Evolutionary conservation across 2,329 filamentous ascomycete genomes (phyloP).

Genomic region (Scytalidium sp.): DNA sequence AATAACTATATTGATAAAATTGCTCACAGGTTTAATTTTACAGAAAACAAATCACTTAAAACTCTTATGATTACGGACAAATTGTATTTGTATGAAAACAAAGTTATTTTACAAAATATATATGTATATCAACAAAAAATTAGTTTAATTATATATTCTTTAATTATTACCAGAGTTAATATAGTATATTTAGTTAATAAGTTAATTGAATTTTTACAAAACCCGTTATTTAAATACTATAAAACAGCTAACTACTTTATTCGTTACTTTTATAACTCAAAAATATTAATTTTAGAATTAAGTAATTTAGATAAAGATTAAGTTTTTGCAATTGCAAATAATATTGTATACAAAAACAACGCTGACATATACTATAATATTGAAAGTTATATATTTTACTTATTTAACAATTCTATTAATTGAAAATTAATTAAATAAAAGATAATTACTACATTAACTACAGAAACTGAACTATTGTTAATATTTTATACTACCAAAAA

Average conservation of each 20-base stretch:
- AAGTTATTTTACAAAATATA: neutral
- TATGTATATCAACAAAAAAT: too few relatives aligned
- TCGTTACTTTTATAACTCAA: neutral
- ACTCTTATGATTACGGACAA: slow-evolving; percentile 13
- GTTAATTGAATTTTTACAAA: neutral
- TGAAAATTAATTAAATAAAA: neutral
- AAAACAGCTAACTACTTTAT: neutral
- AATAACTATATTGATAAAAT: slow-evolving; percentile 21
- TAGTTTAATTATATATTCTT: slow-evolving; percentile 9
- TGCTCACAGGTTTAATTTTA: slow-evolving; percentile 9
- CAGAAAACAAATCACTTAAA: too few relatives aligned
- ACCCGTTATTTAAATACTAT: neutral
- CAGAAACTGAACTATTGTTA: slow-evolving; percentile 3
- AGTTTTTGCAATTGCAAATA: neutral
- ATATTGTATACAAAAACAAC: slow-evolving; percentile 1
- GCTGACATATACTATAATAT: neutral
- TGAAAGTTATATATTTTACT: neutral
- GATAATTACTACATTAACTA: slow-evolving; percentile 5
- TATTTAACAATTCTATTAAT: neutral
- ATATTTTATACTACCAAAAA: neutral
- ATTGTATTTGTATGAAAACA: neutral
- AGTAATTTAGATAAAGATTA: neutral
- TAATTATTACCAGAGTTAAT: slow-evolving; percentile 8
- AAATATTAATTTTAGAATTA: neutral
- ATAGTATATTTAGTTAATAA: slow-evolving; percentile 2